These are phyloP conservation scores for Amylocarpus encephaloides DNA, from an alignment of 2,329 filamentous ascomycete species.

Conservation along the genomic window DNA sequence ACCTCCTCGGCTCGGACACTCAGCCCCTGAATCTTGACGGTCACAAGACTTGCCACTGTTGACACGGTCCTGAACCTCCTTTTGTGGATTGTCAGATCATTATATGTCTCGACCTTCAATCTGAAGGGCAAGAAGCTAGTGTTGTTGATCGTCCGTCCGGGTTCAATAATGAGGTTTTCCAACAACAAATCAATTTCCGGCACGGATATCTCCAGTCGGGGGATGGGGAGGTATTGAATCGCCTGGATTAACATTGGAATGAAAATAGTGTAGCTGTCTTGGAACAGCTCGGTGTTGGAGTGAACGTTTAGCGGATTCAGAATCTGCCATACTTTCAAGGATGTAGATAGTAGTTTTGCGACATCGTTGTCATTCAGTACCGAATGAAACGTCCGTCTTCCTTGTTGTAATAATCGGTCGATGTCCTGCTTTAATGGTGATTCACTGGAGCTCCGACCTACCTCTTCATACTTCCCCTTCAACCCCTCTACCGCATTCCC, in stretches of 20 bases:
- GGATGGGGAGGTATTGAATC: conserved; percentile 84
- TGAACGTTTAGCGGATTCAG: conserved; percentile 59
- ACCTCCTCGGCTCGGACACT: conserved; percentile 80
- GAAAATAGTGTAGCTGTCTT: conserved; percentile 74
- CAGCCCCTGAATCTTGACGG: conserved; percentile 73
- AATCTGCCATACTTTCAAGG: conserved; percentile 60
- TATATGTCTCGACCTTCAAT: conserved; percentile 74
- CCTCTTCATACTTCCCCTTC: conserved; percentile 51
- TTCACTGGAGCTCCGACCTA: conserved; percentile 49
- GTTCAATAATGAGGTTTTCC: conserved; percentile 86
- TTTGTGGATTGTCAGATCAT: conserved; percentile 80
- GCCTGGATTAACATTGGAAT: conserved; percentile 69
- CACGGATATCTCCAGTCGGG: conserved; percentile 78
- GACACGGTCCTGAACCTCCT: conserved; percentile 60
- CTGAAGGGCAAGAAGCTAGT: conserved; percentile 86
- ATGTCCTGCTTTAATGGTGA: conserved; percentile 67
- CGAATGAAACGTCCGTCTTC: conserved; percentile 60
- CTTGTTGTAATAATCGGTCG: conserved; percentile 62
- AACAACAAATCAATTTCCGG: conserved; percentile 79
- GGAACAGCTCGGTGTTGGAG: conserved; percentile 64
- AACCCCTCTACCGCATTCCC: conserved; percentile 45
- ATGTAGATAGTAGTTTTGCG: conserved; percentile 59
- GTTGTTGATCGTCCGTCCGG: conserved; percentile 74
- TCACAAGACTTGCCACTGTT: conserved; percentile 63
- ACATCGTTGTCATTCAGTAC: conserved; percentile 68